Base-by-base conservation (phyloP, 768 basidiomycete genomes). In the Tricholoma furcatifolium region DNA sequence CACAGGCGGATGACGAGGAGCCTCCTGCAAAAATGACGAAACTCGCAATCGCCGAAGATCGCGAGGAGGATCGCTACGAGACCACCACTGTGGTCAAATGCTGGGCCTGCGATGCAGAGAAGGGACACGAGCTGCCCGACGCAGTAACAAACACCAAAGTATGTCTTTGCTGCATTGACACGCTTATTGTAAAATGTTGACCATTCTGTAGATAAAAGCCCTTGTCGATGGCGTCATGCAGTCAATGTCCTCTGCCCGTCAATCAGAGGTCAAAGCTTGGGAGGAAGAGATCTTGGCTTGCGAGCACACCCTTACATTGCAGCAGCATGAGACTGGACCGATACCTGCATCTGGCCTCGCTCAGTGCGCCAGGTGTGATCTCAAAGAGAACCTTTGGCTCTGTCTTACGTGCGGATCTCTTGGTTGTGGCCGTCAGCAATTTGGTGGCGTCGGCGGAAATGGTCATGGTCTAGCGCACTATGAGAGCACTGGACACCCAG, bases 231-330 rank as follows among this genome's bases (percentile, higher is more conserved):
- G 80, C 0, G 75, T 96, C 51, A 86, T 97, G 83, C 73, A 78
- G 2, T 85, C 93, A 2, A 74, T 92, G 60, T 93, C 93, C 0
- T 95, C 93, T 2, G 88, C 92, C 0, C 90, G 93, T 43, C 89
- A 96, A 65, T 92, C 89, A 0, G 94, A 98, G 63, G 88, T 99
- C 43, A 88, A 97, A 70, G 89, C 97, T 6, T 99, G 97, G 97
- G 93, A 98, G 66, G 95, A 98, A 67, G 96, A 98, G 59, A 87
- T 97, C 38, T 62, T 74, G 0, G 70, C 92, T 6, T 99, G 97
- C 76, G 87, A 92, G 63, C 97, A 99, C 51, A 80, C 81, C 0
- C 66, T 81, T 2, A 73, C 68, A 10, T 65, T 81, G 8, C 66
- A 78, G 50, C 74, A 81, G 64, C 59, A 67, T 24, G 63, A 70